These are phyloP conservation scores for Scenedesmus sp. DNA, from an alignment of 163 green algal genomes.

Conservation along the genomic window DNA sequence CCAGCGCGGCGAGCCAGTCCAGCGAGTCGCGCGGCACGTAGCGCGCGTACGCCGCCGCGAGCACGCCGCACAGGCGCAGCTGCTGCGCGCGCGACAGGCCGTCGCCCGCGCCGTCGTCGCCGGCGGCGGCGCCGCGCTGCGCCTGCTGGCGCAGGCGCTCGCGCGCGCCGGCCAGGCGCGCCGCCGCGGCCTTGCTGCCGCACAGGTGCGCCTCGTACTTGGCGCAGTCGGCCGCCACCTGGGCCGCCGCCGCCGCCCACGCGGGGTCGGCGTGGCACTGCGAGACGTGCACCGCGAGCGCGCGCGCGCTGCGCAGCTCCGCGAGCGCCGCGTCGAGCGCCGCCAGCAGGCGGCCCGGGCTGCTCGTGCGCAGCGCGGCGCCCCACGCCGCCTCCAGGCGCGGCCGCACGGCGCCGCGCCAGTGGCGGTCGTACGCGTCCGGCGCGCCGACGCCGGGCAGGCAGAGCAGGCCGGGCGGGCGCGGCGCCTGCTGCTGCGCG, in stretches of 20 bases:
- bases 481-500: no score
- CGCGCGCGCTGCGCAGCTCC: slow-evolving; percentile 14
- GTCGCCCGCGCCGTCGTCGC: background rate
- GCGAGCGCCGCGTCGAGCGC: slow-evolving; percentile 1
- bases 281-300: slow-evolving; percentile 28
- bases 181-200: background rate
- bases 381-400: slow-evolving; percentile 6
- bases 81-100: background rate
- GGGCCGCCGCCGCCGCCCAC: slow-evolving; percentile 36
- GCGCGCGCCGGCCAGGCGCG: no score
- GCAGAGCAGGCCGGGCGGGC: background rate
- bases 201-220: slow-evolving; percentile 50
- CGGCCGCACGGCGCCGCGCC: background rate
- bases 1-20: slow-evolving; percentile 28
- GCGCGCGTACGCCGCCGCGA: background rate
- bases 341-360: background rate
- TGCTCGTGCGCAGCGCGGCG: slow-evolving; percentile 10
- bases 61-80: slow-evolving; percentile 14
- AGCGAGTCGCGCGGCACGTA: slow-evolving; percentile 7
- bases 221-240: slow-evolving; percentile 43
- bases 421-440: background rate
- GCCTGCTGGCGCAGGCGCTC: slow-evolving; percentile 22
- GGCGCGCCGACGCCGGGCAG: background rate
- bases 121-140: background rate
- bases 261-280: slow-evolving; percentile 13